These are phyloP conservation scores for Prunus dulcis DNA, from an alignment of 306 rosid genomes.

Conservation along the genomic window DNA sequence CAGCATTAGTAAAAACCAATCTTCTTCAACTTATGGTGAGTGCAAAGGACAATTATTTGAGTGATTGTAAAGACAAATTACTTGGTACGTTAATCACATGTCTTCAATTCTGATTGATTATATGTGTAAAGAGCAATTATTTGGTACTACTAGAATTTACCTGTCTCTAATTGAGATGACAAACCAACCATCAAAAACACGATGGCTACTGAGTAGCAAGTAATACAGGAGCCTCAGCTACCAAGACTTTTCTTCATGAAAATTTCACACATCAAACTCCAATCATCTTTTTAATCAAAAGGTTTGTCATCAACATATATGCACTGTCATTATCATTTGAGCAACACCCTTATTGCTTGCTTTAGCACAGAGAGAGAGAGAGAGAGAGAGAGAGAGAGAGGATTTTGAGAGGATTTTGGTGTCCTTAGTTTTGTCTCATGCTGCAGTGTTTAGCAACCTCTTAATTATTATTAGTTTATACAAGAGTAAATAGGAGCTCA, in stretches of 20 bases:
- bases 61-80: too few species aligned
- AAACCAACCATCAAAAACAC: background rate
- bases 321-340: conserved; percentile 5
- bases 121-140: background rate
- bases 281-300: background rate
- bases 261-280: background rate
- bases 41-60: background rate
- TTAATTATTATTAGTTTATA: background rate
- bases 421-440: conserved; percentile 20
- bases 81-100: too few species aligned
- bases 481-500: background rate
- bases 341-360: background rate
- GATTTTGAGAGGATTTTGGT: background rate
- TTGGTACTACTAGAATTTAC: background rate
- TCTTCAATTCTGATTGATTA: background rate
- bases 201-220: background rate
- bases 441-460: background rate
- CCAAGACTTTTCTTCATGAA: background rate
- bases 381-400: background rate
- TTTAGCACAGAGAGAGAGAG: background rate
- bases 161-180: background rate
- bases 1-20: too few species aligned
- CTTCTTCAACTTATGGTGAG: background rate
- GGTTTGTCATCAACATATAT: background rate
- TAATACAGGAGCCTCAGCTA: background rate